Base-by-base conservation (phyloP, 768 basidiomycete species). In the Lactifluus piperatus region DNA sequence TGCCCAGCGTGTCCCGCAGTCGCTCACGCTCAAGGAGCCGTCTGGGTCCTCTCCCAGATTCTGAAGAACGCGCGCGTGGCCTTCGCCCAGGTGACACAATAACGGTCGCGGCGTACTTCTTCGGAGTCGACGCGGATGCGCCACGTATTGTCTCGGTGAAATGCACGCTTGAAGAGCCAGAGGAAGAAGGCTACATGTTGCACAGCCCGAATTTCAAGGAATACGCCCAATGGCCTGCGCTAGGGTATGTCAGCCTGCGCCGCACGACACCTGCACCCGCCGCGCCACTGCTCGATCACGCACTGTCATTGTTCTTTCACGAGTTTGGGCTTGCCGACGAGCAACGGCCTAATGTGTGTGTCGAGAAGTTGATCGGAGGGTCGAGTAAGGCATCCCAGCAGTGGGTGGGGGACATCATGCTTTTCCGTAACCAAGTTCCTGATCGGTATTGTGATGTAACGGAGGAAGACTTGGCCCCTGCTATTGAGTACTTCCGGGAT, bases 351-450 rank as follows among this genome's bases (percentile, higher is more conserved):
- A 61, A 61, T 52, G 54, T 50, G 29, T 61, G 60, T 32, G 41
- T 61, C 24, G 60, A 61, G 60, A 56, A 47, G 50, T 37, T 61
- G 9, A 50, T 61, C n/a, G 60, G 60, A 5, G 60, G 60, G 18
- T 29, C 22, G 2, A 55, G 44, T 3, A 39, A 6, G 29, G n/a
- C 60, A 8, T 20, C 46, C 29, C 60, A 51, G 44, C 41, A 52
- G 44, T 61, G 60, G 60, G 45, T 61, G 11, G 60, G 60, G 16
- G 60, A 61, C 30, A 61, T 61, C 36, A 61, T 61, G 55, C 50
- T 61, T 30, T 56, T 61, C 50, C 60, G 60, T 49, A 50, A 61
- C 7, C 54, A 56, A 27, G 50, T 20, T 22, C 34, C 50, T 24
- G 60, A 61, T 37, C 45, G 60, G 45, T 61, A 61, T 36, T 56